These are phyloP conservation scores for Arabidopsis arenosa DNA, from an alignment of 345 rosid genomes.

Conservation along the genomic window DNA sequence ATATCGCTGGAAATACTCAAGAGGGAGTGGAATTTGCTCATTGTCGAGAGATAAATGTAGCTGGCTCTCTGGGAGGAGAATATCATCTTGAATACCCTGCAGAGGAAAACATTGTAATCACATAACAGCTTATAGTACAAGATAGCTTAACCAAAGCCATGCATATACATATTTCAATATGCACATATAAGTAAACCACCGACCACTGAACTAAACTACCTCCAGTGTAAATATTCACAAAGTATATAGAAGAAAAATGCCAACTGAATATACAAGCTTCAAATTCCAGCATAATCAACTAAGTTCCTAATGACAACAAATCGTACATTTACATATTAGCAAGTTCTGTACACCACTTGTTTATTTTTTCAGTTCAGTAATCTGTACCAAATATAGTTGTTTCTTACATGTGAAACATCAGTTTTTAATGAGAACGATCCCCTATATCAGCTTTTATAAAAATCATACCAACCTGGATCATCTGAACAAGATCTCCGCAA, in stretches of 20 bases:
- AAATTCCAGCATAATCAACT: neutral
- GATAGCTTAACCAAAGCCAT: constrained; percentile 12
- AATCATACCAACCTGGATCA: constrained; percentile 67
- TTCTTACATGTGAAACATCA: constrained; percentile 3
- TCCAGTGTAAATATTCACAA: constrained; percentile 28
- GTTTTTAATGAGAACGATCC: constrained; percentile 1
- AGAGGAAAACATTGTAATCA: constrained; percentile 32
- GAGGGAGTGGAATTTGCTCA: constrained; percentile 68
- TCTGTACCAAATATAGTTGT: neutral
- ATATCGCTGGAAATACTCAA: constrained; percentile 62
- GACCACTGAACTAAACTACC: constrained; percentile 26
- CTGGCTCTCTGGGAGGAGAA: constrained; percentile 67
- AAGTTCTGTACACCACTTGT: constrained; percentile 5
- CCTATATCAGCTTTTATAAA: constrained; percentile 28
- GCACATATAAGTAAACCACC: constrained; percentile 17
- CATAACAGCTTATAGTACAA: constrained; percentile 13
- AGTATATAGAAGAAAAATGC: neutral
- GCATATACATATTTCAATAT: neutral
- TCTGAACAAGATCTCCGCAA: constrained; percentile 63
- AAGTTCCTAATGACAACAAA: constrained; percentile 6
- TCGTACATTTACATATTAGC: constrained; percentile 24
- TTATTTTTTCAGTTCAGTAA: neutral
- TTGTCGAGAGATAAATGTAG: constrained; percentile 54
- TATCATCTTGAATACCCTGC: constrained; percentile 82
- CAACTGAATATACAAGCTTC: constrained; percentile 24